These are phyloP conservation scores for Scleroderma bovista DNA, from an alignment of 768 basidiomycete species.

Conservation along the genomic window DNA sequence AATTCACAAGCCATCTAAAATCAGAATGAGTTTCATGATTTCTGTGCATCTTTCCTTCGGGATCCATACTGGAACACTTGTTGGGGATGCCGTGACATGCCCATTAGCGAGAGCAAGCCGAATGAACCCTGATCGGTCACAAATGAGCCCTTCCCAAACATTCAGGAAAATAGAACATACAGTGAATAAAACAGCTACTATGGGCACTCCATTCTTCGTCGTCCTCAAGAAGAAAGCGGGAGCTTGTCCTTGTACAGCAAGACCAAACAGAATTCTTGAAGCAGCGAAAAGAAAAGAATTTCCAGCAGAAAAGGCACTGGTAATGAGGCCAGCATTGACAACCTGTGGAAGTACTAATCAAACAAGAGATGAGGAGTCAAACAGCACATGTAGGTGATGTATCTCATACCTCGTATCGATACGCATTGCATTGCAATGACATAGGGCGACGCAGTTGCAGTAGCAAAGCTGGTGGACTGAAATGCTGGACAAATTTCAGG, in stretches of 20 bases:
- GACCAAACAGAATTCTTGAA: conserved; percentile 35
- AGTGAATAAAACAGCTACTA: conserved; percentile 25
- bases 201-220: conserved; percentile 43
- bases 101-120: conserved; percentile 54
- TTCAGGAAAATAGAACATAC: conserved; percentile 5
- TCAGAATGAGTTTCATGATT: neutral
- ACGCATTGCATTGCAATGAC: conserved; percentile 72
- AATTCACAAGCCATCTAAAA: conserved; percentile 56
- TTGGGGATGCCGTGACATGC: conserved; percentile 44
- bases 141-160: neutral
- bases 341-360: conserved; percentile 50
- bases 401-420: conserved; percentile 49
- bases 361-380: neutral
- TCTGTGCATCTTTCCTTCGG: too few relatives aligned
- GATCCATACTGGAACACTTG: conserved; percentile 19
- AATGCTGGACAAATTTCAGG: conserved; percentile 38
- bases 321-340: conserved; percentile 67
- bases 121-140: conserved; percentile 27
- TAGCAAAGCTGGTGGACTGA: conserved; percentile 36
- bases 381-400: neutral
- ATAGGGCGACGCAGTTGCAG: conserved; percentile 71
- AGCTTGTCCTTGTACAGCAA: conserved; percentile 43
- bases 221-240: conserved; percentile 44
- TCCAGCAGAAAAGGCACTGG: conserved; percentile 67
- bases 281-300: conserved; percentile 57